Percentiles rank a stretch among this genome's conserved stretches.
These are phyloP conservation scores for Alternaria tenuissima DNA, from an alignment of 2,329 filamentous ascomycete species.

Conservation along the genomic window DNA sequence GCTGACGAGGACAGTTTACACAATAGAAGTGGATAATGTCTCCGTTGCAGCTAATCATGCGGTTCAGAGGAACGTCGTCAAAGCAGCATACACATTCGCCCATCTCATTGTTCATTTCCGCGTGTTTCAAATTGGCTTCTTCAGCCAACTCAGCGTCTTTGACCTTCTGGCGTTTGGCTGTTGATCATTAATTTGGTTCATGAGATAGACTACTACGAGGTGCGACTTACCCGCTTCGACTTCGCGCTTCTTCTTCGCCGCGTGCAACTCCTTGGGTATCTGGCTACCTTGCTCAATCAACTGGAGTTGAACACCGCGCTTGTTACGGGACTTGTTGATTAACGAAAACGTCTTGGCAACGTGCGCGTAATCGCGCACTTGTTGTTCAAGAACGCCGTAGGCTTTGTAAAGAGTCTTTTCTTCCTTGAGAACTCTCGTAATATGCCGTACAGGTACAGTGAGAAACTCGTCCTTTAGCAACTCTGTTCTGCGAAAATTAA, in stretches of 20 bases:
- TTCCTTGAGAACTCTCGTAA: slow-evolving; percentile 40
- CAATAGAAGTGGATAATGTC: slow-evolving; percentile 73
- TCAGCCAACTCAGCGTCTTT: slow-evolving; percentile 39
- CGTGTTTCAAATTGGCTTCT: slow-evolving; percentile 45
- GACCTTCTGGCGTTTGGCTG: slow-evolving; percentile 40
- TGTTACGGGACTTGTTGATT: slow-evolving; percentile 30
- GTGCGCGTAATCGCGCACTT: slow-evolving; percentile 33
- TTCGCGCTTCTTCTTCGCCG: slow-evolving; percentile 41
- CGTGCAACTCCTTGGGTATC: slow-evolving; percentile 42
- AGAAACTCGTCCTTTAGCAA: slow-evolving; percentile 56
- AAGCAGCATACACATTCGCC: slow-evolving; percentile 78
- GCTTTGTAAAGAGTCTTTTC: slow-evolving; percentile 51
- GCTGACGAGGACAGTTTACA: slow-evolving; percentile 67
- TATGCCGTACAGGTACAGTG: slow-evolving; percentile 47
- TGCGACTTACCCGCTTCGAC: slow-evolving; percentile 27
- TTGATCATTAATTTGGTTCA: slow-evolving; percentile 9
- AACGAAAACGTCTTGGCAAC: slow-evolving; percentile 27
- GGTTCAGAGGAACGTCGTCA: slow-evolving; percentile 69
- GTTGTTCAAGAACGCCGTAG: slow-evolving; percentile 45
- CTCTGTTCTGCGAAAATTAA: slow-evolving; percentile 27
- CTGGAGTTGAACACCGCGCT: slow-evolving; percentile 25
- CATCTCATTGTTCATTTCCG: slow-evolving; percentile 55
- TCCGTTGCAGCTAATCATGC: slow-evolving; percentile 73
- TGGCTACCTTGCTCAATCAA: slow-evolving; percentile 35
- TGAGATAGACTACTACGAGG: not conserved